These are phyloP conservation scores for Termitomyces sp. DNA, from an alignment of 768 basidiomycete genomes.

Conservation along the genomic window DNA sequence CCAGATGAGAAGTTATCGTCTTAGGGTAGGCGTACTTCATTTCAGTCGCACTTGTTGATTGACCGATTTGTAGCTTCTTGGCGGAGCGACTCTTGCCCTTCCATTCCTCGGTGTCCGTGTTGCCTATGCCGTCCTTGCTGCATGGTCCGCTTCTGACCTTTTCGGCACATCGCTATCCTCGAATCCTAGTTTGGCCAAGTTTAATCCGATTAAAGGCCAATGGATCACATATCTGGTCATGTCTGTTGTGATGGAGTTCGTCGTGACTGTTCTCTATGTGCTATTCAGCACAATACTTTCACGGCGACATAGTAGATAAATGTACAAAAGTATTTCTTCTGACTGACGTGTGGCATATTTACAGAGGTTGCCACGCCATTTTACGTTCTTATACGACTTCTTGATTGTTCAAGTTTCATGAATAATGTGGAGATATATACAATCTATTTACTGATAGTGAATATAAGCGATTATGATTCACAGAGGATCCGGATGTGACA, in stretches of 20 bases:
- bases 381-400: slow-evolving; percentile 6
- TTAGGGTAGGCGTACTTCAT: slow-evolving; percentile 31
- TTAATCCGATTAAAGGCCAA: slow-evolving; percentile 54
- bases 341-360: background rate
- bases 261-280: slow-evolving; percentile 45
- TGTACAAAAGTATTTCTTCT: background rate
- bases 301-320: slow-evolving; percentile 20
- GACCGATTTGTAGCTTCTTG: slow-evolving; percentile 43
- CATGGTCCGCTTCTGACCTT: slow-evolving; percentile 51
- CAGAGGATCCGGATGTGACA: no score
- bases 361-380: background rate
- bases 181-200: slow-evolving; percentile 44
- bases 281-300: slow-evolving; percentile 42
- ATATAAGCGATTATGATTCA: background rate
- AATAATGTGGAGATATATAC: slow-evolving; percentile 2
- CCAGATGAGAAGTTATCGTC: slow-evolving; percentile 42
- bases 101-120: slow-evolving; percentile 59
- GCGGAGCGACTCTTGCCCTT: slow-evolving; percentile 49
- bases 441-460: background rate
- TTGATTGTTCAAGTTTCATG: background rate
- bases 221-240: slow-evolving; percentile 59
- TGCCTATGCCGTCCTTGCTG: slow-evolving; percentile 55
- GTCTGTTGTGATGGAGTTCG: slow-evolving; percentile 58
- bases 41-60: background rate
- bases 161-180: slow-evolving; percentile 33